Conservation (phyloP, 805 yeast genomes). For the Candida sanyiensis region DNA sequence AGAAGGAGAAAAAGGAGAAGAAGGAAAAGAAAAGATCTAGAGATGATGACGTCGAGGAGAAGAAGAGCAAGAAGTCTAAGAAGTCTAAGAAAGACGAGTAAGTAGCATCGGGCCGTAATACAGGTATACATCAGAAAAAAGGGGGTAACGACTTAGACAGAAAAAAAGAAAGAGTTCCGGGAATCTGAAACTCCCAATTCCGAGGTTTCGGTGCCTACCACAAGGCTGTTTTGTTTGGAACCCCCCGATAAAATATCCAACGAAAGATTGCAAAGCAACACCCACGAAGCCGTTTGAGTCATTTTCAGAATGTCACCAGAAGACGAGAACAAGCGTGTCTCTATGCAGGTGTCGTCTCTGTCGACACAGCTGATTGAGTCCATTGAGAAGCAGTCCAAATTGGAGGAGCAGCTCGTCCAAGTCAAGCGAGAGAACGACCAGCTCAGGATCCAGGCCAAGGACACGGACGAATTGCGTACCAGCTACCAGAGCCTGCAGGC, state of each 20-base stretch:
- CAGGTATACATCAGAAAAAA: too few species aligned
- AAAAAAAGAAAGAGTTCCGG: too few species aligned
- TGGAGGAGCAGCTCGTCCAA: conserved; percentile 44
- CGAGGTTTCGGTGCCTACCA: too few species aligned
- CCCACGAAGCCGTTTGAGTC: too few species aligned
- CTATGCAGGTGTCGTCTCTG: conserved; percentile 49
- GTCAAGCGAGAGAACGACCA: conserved; percentile 33
- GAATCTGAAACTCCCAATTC: too few species aligned
- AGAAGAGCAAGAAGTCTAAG: conserved; percentile 26
- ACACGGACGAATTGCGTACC: conserved; percentile 19
- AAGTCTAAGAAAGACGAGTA: too few species aligned
- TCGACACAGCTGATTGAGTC: conserved; percentile 59
- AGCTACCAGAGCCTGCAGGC: conserved; percentile 28
- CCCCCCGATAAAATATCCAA: too few species aligned
- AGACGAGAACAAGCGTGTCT: conserved; percentile 39
- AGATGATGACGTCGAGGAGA: conserved; percentile 27
- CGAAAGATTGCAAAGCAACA: too few species aligned
- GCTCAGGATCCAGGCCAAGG: conserved; percentile 23
- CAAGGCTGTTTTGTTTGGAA: too few species aligned
- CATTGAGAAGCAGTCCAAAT: conserved; percentile 47
- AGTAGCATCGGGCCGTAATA: too few species aligned
- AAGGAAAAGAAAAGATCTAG: conserved; percentile 24
- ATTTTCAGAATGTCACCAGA: conserved; percentile 6
- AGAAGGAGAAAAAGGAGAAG: conserved; percentile 26
- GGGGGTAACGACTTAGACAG: too few species aligned